phyloP scores from a whole-genome alignment of 2,329 filamentous ascomycete species.

The Colletotrichum sp. region DNA sequence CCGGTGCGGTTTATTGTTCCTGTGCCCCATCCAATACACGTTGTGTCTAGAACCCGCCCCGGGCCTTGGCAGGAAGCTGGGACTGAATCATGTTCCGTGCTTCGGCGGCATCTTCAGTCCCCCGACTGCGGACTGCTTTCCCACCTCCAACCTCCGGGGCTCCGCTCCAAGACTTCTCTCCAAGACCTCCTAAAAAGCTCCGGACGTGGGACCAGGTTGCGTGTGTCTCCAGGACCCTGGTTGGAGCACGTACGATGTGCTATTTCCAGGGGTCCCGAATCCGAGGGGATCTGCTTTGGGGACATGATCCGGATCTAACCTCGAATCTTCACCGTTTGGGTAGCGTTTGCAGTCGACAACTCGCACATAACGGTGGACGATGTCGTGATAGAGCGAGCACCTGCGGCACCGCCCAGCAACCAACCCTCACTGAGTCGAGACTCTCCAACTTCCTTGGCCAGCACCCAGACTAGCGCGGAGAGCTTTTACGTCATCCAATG shows the following conservation, averaged over 20 bases:
- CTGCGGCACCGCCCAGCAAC: background rate
- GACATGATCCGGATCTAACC: background rate
- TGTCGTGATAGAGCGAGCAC: background rate
- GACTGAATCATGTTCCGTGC: slow-evolving; percentile 12
- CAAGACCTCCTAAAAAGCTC: background rate
- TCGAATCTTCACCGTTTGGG: background rate
- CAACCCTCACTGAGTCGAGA: background rate
- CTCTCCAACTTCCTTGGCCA: background rate
- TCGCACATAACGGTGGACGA: background rate
- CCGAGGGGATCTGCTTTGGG: background rate
- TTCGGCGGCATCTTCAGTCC: background rate
- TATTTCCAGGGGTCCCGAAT: background rate
- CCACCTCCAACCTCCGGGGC: background rate
- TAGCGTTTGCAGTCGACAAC: background rate
- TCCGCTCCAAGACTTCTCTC: background rate
- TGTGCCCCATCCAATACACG: background rate
- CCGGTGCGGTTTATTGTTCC: background rate
- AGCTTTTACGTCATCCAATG: background rate
- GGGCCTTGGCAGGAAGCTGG: slow-evolving; percentile 3
- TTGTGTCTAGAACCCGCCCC: background rate
- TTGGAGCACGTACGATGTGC: background rate
- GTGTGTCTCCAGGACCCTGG: background rate
- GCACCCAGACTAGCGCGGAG: background rate
- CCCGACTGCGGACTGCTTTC: background rate
- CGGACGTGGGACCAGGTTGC: background rate